A percentile compares a stretch with the other conserved stretches of the same genome.
These are phyloP conservation scores for Aspergillus phoenicis DNA, from an alignment of 2,329 filamentous ascomycete genomes.

Conservation along the genomic window DNA sequence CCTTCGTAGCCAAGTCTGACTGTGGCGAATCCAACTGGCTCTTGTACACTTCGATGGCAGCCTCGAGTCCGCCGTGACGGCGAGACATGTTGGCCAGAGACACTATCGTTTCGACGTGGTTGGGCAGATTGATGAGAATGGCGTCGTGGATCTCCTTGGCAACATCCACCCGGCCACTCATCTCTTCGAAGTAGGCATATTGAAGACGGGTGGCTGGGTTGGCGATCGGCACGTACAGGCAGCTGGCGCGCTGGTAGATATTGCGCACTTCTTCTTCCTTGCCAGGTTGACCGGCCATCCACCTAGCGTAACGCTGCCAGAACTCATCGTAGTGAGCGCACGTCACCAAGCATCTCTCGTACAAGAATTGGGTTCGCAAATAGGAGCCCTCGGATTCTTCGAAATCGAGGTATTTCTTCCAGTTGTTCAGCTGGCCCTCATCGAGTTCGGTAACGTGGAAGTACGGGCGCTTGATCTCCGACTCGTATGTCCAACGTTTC, in stretches of 20 bases:
- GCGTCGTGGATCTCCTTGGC: constrained; percentile 83
- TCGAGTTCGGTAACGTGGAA: constrained; percentile 96
- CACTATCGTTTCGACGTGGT: constrained; percentile 82
- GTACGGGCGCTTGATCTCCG: constrained; percentile 92
- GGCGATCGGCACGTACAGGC: constrained; percentile 82
- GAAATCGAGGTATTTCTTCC: constrained; percentile 95
- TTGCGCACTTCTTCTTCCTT: constrained; percentile 90
- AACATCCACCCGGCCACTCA: constrained; percentile 72
- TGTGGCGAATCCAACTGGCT: constrained; percentile 73
- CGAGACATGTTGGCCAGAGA: constrained; percentile 85
- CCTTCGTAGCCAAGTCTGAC: constrained; percentile 78
- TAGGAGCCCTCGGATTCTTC: constrained; percentile 85
- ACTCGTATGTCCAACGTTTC: constrained; percentile 93
- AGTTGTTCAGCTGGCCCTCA: constrained; percentile 79
- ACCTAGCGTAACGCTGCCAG: constrained; percentile 94
- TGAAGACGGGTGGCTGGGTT: constrained; percentile 81
- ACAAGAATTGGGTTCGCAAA: constrained; percentile 75
- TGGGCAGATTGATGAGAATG: constrained; percentile 74
- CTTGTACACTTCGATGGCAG: constrained; percentile 81
- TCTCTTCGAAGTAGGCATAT: constrained; percentile 94
- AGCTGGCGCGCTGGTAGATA: constrained; percentile 86
- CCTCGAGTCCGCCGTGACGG: constrained; percentile 79
- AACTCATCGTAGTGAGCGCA: constrained; percentile 97
- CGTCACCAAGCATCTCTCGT: constrained; percentile 90
- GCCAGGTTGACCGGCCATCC: constrained; percentile 79